Base-by-base conservation (phyloP, 2,329 filamentous ascomycete genomes). In the Trichophyton rubrum region DNA sequence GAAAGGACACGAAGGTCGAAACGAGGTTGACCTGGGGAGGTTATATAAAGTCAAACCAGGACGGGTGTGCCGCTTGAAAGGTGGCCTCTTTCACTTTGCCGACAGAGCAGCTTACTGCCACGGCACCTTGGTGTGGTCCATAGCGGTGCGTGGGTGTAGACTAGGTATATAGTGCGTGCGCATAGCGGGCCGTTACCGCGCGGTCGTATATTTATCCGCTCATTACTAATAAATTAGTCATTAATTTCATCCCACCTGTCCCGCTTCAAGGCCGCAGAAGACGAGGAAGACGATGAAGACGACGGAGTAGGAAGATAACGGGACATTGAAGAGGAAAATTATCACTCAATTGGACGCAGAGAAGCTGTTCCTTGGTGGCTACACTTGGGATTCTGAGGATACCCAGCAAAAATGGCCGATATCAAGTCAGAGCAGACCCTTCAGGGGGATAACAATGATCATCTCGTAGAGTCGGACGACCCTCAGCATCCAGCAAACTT, bases 401-500 rank as follows among this genome's bases (percentile, higher is more conserved):
- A 51, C 20, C 20, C 22, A 13, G 45, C 9, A 4, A 30, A 51
- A 8, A 51, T 51, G 45, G 45, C 22, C 3, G 45, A 51, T 51
- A 51, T 2, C 45, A 51, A 30, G 11, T 11, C 45, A 24, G 45
- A 51, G 45, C 20, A 51, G 51, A 13, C 13, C 2, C 51, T 17
- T 3, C 35, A 59, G 11, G 60, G 59, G 38, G 72, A 73, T 66
- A 75, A 75, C 68, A 20, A 43, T 43, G 82, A 85, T 65, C 77
- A 81, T 60, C 77, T 86, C 66, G 76, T 86, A 60, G 77, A 74
- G 64, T 86, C 83, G 1, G 66, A 75, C 33, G 85, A 96, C 72
- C 86, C 88, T 3, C 79, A 90, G 63, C 93, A 99, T 75, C 93
- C 93, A 22, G 91, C 93, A 66, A 99, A 99, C 77, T 82, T 95